Conservation (phyloP, 768 basidiomycete species). For the Macrolepiota albuminosa region DNA sequence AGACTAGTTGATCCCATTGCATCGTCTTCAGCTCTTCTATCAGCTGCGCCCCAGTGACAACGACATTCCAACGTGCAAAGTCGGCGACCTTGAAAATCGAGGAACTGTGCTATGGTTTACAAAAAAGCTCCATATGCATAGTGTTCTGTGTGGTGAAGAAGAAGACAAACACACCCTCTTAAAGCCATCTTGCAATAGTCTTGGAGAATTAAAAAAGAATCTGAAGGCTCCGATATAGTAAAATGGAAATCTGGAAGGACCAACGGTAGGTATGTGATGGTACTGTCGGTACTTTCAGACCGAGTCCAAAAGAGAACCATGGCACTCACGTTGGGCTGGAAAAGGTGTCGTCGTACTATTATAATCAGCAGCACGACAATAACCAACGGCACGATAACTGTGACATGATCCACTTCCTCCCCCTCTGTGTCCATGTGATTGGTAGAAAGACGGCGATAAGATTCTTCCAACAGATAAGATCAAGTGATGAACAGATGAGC, state of each 20-base stretch:
- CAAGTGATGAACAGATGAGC: background rate
- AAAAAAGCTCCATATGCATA: background rate
- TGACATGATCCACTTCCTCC: constrained; percentile 7
- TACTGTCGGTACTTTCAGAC: constrained; percentile 13
- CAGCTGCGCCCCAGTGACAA: constrained; percentile 14
- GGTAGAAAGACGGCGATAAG: background rate
- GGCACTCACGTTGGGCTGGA: constrained; percentile 7
- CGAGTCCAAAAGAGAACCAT: background rate
- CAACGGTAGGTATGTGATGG: constrained; percentile 21
- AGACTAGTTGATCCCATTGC: constrained; percentile 2
- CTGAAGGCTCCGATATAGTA: constrained; percentile 20
- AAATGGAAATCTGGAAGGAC: constrained; percentile 12
- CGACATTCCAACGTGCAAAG: constrained; percentile 20
- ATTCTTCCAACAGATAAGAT: constrained; percentile 5
- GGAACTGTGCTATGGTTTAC: background rate
- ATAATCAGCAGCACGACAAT: background rate
- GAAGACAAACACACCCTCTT: background rate
- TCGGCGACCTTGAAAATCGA: constrained; percentile 22
- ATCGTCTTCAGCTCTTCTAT: constrained; percentile 19
- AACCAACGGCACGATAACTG: constrained; percentile 1
- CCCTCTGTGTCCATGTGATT: constrained; percentile 1
- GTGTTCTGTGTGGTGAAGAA: background rate
- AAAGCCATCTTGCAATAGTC: constrained; percentile 5
- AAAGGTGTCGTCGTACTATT: background rate
- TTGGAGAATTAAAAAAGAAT: constrained; percentile 11